These are phyloP conservation scores for Cryptosporidium sp. DNA, from an alignment of 169 alveolate species.

Conservation along the genomic window DNA sequence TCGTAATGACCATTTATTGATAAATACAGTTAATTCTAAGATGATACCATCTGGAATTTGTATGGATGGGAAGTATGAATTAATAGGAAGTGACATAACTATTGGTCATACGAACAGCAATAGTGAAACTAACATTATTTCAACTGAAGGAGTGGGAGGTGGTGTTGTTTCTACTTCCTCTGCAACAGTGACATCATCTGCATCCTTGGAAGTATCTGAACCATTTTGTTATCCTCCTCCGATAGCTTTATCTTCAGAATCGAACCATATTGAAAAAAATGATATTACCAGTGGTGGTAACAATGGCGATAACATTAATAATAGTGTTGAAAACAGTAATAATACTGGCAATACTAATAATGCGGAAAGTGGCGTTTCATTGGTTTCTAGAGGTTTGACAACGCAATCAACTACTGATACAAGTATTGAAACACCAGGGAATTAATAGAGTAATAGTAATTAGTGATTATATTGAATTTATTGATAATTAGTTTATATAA, in stretches of 20 bases:
- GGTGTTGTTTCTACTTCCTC: slow-evolving; percentile 50
- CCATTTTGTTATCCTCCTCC: neutral
- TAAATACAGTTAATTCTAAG: neutral
- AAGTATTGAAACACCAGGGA: slow-evolving; percentile 67
- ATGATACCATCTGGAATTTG: neutral
- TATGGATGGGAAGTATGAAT: slow-evolving; percentile 14
- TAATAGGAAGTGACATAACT: neutral
- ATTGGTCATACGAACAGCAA: neutral
- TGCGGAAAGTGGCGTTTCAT: neutral
- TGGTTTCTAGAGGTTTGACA: slow-evolving; percentile 69
- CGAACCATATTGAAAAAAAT: neutral
- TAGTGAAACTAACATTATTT: neutral
- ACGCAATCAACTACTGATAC: slow-evolving; percentile 73
- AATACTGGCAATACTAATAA: neutral
- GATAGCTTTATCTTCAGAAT: neutral
- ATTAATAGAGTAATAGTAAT: slow-evolving; percentile 21
- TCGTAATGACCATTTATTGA: neutral
- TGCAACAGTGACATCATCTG: neutral
- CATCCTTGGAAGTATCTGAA: slow-evolving; percentile 3
- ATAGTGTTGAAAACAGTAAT: neutral
- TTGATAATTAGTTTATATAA: slow-evolving; percentile 5
- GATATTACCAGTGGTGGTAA: neutral
- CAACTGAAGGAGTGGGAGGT: slow-evolving; percentile 16
- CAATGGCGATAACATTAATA: neutral
- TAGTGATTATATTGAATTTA: slow-evolving; percentile 9